phyloP scores from a whole-genome alignment of 192 early-diverging fungal genomes.

The Lobosporangium transversale region DNA sequence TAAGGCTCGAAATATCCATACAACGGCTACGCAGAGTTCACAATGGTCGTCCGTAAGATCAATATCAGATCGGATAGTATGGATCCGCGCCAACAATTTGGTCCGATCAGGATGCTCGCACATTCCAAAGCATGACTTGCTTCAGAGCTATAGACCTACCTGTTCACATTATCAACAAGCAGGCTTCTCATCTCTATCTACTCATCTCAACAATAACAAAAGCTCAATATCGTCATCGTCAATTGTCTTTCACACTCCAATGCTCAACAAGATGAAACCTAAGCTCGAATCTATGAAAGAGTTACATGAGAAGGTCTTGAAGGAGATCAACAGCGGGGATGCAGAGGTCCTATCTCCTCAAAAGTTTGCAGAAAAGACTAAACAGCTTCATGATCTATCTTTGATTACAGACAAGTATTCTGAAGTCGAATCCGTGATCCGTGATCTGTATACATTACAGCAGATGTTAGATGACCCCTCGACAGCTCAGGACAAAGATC shows the following conservation, averaged over 20 bases:
- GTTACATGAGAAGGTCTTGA: slow-evolving; percentile 38
- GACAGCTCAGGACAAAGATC: slow-evolving; percentile 56
- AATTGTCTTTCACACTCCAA: slow-evolving; percentile 29
- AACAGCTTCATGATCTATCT: slow-evolving; percentile 44
- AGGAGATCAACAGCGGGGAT: slow-evolving; percentile 37
- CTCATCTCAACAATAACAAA: not conserved
- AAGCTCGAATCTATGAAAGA: slow-evolving; percentile 46
- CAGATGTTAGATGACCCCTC: slow-evolving; percentile 48
- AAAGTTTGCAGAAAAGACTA: slow-evolving; percentile 48
- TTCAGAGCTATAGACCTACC: not conserved
- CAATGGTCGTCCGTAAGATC: not conserved
- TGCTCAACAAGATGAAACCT: slow-evolving; percentile 50
- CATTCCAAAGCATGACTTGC: not conserved
- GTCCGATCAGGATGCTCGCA: slow-evolving; percentile 1
- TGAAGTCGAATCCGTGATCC: slow-evolving; percentile 23
- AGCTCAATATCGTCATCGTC: not conserved
- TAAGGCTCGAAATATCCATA: too few species aligned
- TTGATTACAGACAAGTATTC: slow-evolving; percentile 32
- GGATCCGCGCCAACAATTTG: slow-evolving; percentile 4
- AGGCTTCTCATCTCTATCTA: slow-evolving; percentile 5
- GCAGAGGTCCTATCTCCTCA: slow-evolving; percentile 17
- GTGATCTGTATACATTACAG: slow-evolving; percentile 29
- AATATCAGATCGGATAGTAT: not conserved
- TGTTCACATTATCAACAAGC: not conserved
- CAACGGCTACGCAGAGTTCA: not conserved